Base-by-base conservation (phyloP, 768 basidiomycete species). In the Cyathus striatus region DNA sequence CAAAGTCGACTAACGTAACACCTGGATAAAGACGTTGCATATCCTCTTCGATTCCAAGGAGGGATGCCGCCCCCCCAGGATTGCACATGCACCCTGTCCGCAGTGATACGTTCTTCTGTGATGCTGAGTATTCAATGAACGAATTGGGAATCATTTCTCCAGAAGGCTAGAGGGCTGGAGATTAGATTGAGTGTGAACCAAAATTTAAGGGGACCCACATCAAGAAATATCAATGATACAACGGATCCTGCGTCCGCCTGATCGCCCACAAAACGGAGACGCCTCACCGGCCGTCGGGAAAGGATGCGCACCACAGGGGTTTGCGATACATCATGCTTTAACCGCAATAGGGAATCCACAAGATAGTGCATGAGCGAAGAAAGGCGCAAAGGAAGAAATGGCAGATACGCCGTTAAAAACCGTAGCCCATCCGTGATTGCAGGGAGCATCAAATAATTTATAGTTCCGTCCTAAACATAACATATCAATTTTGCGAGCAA, bases 11-110 rank as follows among this genome's bases (percentile, higher is more conserved):
- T 38, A 84, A 66, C 4, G 78, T 81, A 30, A 79, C 72, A 4
- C 83, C 83, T 1, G 70, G 64, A 47, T 71, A 78, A 0, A 89
- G 70, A 12, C 58, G 63, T 4, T 68, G 64, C 86, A 89, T 90
- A 44, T 81, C 71, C 16, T 73, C 68, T 45, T 79, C 64, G 23
- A 89, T 73, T 0, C 81, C 81, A 4, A 90, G 70, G 13, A 91
- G 63, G 4, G 83, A 76, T 1, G 86, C 79, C 0, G 87, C 85
- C 14, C 81, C 89, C 7, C 90, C 90, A 13, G 89, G 86, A 49
- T 91, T 92, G 56, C 90, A 92, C 78, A 90, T 83, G 59, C 89
- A 92, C 0, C 89, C 89, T 2, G 88, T 87, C 33, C 89, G 81
- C 23, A 91, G 62, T 14, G 87, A 89, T 44, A 91, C 81, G 40